Conservation (phyloP, 768 basidiomycete species). For the Hypsizygus marmoreus region DNA sequence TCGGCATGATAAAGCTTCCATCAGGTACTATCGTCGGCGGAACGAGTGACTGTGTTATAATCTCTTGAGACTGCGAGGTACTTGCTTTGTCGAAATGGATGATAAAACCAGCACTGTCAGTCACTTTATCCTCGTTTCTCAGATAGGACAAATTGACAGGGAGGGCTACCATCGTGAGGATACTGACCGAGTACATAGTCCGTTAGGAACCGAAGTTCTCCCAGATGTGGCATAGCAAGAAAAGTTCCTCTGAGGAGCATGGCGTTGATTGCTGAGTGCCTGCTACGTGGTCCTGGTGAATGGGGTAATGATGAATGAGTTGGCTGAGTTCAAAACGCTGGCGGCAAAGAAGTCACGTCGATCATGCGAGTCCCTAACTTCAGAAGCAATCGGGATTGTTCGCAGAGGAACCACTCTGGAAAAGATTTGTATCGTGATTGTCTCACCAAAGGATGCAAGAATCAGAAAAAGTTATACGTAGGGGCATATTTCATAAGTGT, state of each 20-base stretch:
- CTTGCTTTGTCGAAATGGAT: conserved; percentile 44
- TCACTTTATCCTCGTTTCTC: conserved; percentile 4
- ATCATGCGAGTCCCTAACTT: no score
- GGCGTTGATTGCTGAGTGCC: no score
- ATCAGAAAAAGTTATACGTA: no score
- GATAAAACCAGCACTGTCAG: conserved; percentile 50
- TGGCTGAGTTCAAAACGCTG: no score
- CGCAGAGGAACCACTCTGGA: no score
- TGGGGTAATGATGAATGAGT: no score
- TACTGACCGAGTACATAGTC: conserved; percentile 57
- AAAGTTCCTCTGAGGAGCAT: conserved; percentile 53
- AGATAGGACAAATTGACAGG: not conserved
- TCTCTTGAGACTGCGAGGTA: conserved; percentile 33
- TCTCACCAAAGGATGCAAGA: no score
- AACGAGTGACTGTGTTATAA: conserved; percentile 25
- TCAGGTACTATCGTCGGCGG: conserved; percentile 36
- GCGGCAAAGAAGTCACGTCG: no score
- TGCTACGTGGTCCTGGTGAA: no score
- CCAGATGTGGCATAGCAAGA: conserved; percentile 56
- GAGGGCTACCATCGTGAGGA: not conserved
- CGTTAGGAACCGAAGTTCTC: conserved; percentile 52
- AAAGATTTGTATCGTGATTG: no score
- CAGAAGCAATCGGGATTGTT: no score
- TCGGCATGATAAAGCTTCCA: conserved; percentile 74
- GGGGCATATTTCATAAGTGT: no score